A percentile compares a stretch with the other conserved stretches of the same genome.
phyloP scores from a whole-genome alignment of 2,329 filamentous ascomycete genomes.

The Uncinocarpus reesii region DNA sequence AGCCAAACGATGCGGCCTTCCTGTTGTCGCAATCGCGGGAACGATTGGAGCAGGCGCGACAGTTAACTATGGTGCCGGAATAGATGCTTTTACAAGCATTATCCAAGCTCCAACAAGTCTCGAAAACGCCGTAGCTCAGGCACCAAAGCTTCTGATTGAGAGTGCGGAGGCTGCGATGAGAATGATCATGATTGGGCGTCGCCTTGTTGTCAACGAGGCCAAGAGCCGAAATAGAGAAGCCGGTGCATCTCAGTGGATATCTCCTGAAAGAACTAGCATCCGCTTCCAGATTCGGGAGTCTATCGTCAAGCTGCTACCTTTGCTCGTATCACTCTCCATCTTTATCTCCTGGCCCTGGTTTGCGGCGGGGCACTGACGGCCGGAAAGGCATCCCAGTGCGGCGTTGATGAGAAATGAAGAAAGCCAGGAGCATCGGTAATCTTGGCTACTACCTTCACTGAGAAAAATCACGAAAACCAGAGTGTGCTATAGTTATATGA shows the following conservation, averaged over 20 bases:
- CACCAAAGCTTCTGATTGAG: conserved; percentile 22
- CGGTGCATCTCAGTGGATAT: background rate
- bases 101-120: conserved; percentile 23
- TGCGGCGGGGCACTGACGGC: background rate
- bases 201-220: background rate
- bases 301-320: background rate
- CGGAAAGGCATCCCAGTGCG: too few relatives aligned
- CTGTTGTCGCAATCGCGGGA: conserved; percentile 39
- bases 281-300: background rate
- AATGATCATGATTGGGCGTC: conserved; percentile 21
- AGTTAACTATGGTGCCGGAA: conserved; percentile 28
- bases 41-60: conserved; percentile 32
- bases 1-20: conserved; percentile 38
- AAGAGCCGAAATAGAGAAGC: background rate
- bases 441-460: too few relatives aligned
- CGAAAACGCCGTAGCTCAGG: conserved; percentile 23
- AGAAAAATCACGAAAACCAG: too few relatives aligned
- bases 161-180: conserved; percentile 26
- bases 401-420: too few relatives aligned
- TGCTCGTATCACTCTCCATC: conserved; percentile 3
- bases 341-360: conserved; percentile 4
- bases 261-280: background rate
- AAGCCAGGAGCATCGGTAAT: too few relatives aligned
- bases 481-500: too few relatives aligned
- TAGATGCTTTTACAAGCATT: conserved; percentile 27